Percentiles rank a stretch among this genome's conserved stretches.
Evolutionary conservation across 2,329 filamentous ascomycete genomes (phyloP).

Genomic region (Cladophialophora chaetospira): DNA sequence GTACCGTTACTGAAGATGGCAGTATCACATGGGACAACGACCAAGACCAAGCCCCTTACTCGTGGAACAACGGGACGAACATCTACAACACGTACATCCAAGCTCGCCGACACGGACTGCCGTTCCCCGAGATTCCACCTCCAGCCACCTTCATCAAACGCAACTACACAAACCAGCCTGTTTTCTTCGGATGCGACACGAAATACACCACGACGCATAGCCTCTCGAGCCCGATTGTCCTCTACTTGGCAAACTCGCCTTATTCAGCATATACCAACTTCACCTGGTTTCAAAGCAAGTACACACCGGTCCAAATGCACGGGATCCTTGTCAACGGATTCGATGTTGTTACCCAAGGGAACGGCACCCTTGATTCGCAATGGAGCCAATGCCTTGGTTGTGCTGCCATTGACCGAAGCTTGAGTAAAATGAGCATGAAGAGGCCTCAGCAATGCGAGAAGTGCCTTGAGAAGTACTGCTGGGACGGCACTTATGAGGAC

Average conservation of each 20-base stretch:
- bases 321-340: slow-evolving; percentile 26
- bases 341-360: slow-evolving; percentile 31
- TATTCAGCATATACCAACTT: slow-evolving; percentile 29
- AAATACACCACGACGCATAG: slow-evolving; percentile 16
- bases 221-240: slow-evolving; percentile 26
- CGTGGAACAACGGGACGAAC: slow-evolving; percentile 23
- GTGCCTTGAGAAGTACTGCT: slow-evolving; percentile 32
- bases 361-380: slow-evolving; percentile 30
- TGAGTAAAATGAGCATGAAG: slow-evolving; percentile 27
- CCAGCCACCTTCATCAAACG: slow-evolving; percentile 28
- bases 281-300: slow-evolving; percentile 9
- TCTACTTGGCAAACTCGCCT: slow-evolving; percentile 33
- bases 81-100: slow-evolving; percentile 19
- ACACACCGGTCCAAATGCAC: slow-evolving; percentile 5
- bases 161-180: slow-evolving; percentile 30
- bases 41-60: slow-evolving; percentile 6
- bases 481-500: slow-evolving; percentile 28
- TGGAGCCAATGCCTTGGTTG: slow-evolving; percentile 32
- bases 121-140: slow-evolving; percentile 19
- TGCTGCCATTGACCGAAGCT: slow-evolving; percentile 32
- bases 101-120: slow-evolving; percentile 11
- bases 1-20: neutral
- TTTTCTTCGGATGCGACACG: slow-evolving; percentile 34
- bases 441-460: slow-evolving; percentile 27
- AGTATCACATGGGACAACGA: slow-evolving; percentile 18